Evolutionary conservation across 129 eudicot genomes (phyloP).

Genomic region (Flaveria brownii): DNA sequence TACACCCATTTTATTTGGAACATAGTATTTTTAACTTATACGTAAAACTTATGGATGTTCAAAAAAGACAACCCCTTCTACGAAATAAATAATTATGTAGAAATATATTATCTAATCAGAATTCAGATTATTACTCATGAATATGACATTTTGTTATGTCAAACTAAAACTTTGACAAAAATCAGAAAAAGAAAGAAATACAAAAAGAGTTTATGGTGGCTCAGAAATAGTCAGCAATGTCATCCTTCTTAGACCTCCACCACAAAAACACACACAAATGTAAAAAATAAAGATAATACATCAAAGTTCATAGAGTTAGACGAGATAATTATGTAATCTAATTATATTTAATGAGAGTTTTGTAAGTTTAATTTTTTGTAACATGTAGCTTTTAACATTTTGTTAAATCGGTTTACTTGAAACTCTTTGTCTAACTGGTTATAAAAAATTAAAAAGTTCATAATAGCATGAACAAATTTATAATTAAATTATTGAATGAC

Average conservation of each 20-base stretch:
- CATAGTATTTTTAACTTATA: neutral
- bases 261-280: neutral
- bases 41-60: neutral
- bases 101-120: neutral
- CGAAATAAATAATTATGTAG: slow-evolving; percentile 1
- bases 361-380: no score
- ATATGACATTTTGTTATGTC: neutral
- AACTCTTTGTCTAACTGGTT: no score
- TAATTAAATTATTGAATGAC: no score
- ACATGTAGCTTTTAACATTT: no score
- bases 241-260: slow-evolving; percentile 26
- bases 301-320: neutral
- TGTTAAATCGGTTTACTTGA: no score
- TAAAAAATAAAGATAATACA: slow-evolving; percentile 4
- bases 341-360: neutral
- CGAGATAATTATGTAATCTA: neutral
- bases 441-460: no score
- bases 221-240: slow-evolving; percentile 23
- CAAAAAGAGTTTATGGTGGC: neutral
- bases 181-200: slow-evolving; percentile 1
- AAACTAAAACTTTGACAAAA: slow-evolving; percentile 29
- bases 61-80: neutral
- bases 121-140: slow-evolving; percentile 11
- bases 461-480: no score
- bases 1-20: neutral